phyloP scores from a whole-genome alignment of 768 basidiomycete genomes.

The Mycena maculata region DNA sequence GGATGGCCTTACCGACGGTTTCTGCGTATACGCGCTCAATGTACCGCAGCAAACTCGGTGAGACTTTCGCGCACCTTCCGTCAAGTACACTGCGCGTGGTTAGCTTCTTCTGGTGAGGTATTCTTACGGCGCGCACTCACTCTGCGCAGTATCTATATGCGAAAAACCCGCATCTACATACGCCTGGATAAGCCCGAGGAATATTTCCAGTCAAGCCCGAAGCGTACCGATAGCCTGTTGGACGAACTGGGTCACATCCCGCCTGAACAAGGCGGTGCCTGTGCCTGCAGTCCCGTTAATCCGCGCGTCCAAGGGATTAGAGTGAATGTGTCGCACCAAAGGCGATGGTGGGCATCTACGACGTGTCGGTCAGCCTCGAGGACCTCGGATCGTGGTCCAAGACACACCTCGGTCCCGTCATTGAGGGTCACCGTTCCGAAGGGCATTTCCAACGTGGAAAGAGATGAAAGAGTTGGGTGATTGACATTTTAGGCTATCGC shows the following conservation, averaged over 20 bases:
- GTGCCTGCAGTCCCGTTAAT: conserved; percentile 46
- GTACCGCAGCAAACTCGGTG: background rate
- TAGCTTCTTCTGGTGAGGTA: background rate
- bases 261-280: conserved; percentile 57
- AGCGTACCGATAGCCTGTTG: conserved; percentile 71
- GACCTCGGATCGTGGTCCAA: too few relatives aligned
- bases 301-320: background rate
- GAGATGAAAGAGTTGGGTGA: too few relatives aligned
- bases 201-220: too few relatives aligned
- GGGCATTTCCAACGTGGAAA: conserved; percentile 7
- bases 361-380: background rate
- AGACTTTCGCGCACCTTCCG: conserved; percentile 23
- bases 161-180: conserved; percentile 68
- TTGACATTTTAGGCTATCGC: too few relatives aligned
- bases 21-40: conserved; percentile 43
- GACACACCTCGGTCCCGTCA: conserved; percentile 31
- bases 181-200: too few relatives aligned
- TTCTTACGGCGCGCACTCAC: conserved; percentile 42
- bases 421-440: conserved; percentile 26
- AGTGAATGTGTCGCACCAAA: conserved; percentile 48
- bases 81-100: conserved; percentile 16
- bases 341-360: conserved; percentile 71
- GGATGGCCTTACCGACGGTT: conserved; percentile 52
- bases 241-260: conserved; percentile 65
- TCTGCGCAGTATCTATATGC: conserved; percentile 72